Evolutionary conservation across 23 red algal species (phyloP).

Genomic region (Gracilaria gracilis): DNA sequence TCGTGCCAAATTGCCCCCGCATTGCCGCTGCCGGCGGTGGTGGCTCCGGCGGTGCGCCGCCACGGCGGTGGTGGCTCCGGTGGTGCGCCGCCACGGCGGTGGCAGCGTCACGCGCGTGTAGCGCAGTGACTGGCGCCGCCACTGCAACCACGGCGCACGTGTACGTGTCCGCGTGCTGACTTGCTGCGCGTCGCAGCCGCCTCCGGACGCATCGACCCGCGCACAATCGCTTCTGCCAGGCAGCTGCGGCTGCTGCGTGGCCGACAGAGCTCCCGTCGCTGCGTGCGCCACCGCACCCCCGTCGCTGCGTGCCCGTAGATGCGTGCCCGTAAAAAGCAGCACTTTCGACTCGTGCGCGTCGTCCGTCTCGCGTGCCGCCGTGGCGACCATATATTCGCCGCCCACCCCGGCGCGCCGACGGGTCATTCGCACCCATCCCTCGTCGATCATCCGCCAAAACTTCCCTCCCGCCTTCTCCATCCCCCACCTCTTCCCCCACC

Average conservation of each 20-base stretch:
- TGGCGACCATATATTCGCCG: neutral
- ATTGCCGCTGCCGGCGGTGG: too few relatives aligned
- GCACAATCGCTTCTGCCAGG: slow-evolving; percentile 33
- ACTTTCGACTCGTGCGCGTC: too few relatives aligned
- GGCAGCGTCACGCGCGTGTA: neutral
- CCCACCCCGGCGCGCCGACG: neutral
- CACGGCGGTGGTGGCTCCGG: too few relatives aligned
- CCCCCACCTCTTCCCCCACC: neutral
- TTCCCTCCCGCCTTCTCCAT: neutral
- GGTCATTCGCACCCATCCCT: too few relatives aligned
- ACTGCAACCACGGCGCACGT: neutral
- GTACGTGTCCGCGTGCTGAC: neutral
- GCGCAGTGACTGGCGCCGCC: neutral
- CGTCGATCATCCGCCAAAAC: neutral
- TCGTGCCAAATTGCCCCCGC: neutral
- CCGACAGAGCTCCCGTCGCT: too few relatives aligned
- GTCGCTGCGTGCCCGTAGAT: too few relatives aligned
- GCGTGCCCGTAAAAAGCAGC: too few relatives aligned
- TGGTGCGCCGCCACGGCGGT: neutral
- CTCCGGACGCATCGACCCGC: neutral
- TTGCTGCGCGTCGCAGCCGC: slow-evolving; percentile 5
- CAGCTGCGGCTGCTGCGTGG: neutral
- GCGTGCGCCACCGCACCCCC: too few relatives aligned
- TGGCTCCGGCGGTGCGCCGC: too few relatives aligned
- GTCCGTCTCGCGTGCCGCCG: too few relatives aligned